Conservation (phyloP, 2,329 filamentous ascomycete genomes). For the Diplodia seriata region DNA sequence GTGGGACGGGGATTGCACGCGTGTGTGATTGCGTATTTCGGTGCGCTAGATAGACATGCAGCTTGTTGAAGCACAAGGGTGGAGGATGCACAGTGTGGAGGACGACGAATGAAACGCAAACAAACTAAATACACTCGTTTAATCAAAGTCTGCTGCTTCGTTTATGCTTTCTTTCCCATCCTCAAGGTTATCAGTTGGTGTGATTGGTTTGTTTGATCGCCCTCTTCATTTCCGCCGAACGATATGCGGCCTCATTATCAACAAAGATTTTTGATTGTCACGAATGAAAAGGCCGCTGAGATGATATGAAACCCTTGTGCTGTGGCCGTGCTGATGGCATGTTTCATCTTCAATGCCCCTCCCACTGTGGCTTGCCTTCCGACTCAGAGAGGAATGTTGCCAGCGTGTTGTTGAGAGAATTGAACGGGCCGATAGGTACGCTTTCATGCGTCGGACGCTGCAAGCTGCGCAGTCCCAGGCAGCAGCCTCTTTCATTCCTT, state of each 20-base stretch:
- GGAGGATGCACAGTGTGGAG: conserved; percentile 17
- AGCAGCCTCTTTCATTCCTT: not conserved
- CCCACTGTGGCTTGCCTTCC: conserved; percentile 9
- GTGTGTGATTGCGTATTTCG: conserved; percentile 13
- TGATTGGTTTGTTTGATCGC: conserved; percentile 23
- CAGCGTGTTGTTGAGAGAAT: conserved; percentile 11
- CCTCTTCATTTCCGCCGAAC: conserved; percentile 11
- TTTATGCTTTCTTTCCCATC: not conserved
- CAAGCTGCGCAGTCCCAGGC: not conserved
- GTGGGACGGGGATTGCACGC: conserved; percentile 9
- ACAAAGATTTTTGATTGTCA: conserved; percentile 11
- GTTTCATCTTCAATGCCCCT: conserved; percentile 22
- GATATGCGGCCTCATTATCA: conserved; percentile 8
- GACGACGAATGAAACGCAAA: conserved; percentile 30
- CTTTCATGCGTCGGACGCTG: not conserved
- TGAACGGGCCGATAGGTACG: conserved; percentile 7
- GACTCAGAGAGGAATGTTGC: not conserved
- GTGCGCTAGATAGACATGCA: conserved; percentile 23
- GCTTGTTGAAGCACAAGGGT: conserved; percentile 17
- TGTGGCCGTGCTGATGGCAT: conserved; percentile 9
- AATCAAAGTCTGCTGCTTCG: conserved; percentile 21
- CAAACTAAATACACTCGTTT: conserved; percentile 31
- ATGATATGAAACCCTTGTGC: conserved; percentile 10
- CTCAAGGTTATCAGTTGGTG: not conserved
- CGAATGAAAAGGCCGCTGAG: not conserved